phyloP scores from a whole-genome alignment of 305 asterid genomes.

The Euphrasia arctica region DNA sequence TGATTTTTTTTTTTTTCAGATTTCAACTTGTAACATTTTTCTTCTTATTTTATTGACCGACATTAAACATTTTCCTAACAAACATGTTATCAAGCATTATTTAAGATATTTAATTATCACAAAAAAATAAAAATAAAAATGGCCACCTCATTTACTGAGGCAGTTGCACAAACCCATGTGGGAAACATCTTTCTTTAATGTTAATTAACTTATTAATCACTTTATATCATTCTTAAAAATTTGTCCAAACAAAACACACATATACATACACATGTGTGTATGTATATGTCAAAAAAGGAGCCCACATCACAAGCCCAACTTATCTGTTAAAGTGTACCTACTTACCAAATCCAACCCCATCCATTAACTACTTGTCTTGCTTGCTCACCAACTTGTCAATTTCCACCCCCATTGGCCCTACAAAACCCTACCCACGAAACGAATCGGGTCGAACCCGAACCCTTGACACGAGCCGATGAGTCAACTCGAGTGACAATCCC shows the following conservation, averaged over 20 bases:
- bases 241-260: slow-evolving; percentile 11
- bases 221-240: slow-evolving; percentile 21
- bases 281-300: slow-evolving; percentile 17
- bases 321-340: slow-evolving; percentile 60
- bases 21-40: background rate
- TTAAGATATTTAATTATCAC: background rate
- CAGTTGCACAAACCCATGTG: slow-evolving; percentile 40
- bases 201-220: slow-evolving; percentile 37
- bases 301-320: slow-evolving; percentile 48
- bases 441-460: background rate
- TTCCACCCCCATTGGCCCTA: slow-evolving; percentile 6
- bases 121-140: background rate
- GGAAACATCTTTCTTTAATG: slow-evolving; percentile 31
- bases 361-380: slow-evolving; percentile 51
- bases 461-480: background rate
- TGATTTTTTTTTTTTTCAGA: background rate
- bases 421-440: background rate
- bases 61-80: background rate
- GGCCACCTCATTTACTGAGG: slow-evolving; percentile 34
- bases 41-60: background rate
- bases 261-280: background rate
- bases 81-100: background rate
- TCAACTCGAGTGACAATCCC: too few relatives aligned
- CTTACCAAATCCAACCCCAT: slow-evolving; percentile 74
- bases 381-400: slow-evolving; percentile 59